Evolutionary conservation across 352 stramenopile genomes (phyloP), one percentile per base, ranked within the genome.

Genomic region (Phytopythium kandeliae): DNA sequence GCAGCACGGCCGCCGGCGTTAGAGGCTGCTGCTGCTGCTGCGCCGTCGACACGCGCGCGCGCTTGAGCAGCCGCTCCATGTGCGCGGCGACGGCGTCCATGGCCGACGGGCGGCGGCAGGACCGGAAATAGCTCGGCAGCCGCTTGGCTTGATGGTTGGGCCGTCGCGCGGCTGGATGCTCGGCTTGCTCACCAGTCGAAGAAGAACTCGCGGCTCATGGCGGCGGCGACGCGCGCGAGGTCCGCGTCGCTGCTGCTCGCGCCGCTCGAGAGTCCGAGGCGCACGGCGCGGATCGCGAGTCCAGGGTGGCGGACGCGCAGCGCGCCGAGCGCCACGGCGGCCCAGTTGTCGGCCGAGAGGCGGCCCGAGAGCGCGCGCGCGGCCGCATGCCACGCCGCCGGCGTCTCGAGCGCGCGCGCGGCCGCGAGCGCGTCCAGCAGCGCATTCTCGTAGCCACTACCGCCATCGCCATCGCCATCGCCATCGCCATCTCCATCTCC

Each of bases 1-100:
- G 72, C 42, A 86, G 48, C 57, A 86, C n/a, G n/a, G n/a, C n/a
- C n/a, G n/a, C n/a, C n/a, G n/a, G n/a, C n/a, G n/a, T n/a, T n/a
- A n/a, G n/a, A 86, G 2, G 73, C 81, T 0, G 12, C 54, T 36
- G 85, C 75, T 4, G n/a, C 33, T 0, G 75, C 73, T 0, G 25
- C 48, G 50, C 78, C 67, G 15, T 64, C 53, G 77, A 78, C 51
- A 71, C 61, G 34, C 64, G 63, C 30, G 65, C 75, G 26, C 83
- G 72, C 50, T 77, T 62, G 43, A 74, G 63, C 55, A 86, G 54
- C 38, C 74, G 54, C 42, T 71, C 52, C 68, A 85, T 83, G 54
- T 86, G 70, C 25, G 49, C 52, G 0, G 56, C 43, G 8, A 68
- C 60, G 33, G 81, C 68, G 6, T 78, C 48, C 72, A 84, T 84